These are phyloP conservation scores for Crithidia brevicula DNA, from an alignment of 208 protist genomes.

Conservation along the genomic window DNA sequence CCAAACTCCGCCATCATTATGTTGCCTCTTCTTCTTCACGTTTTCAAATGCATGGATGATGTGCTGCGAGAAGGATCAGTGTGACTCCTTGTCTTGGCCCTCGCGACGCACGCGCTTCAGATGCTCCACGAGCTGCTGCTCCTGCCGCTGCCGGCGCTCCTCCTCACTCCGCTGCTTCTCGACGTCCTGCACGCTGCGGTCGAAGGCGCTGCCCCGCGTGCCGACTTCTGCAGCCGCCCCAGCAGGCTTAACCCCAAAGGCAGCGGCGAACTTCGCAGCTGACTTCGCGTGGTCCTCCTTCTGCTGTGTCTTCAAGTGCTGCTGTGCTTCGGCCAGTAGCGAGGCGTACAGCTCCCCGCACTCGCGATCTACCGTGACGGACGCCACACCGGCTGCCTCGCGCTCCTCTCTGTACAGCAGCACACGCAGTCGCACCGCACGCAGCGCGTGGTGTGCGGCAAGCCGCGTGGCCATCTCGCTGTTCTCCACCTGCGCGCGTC, in stretches of 20 bases:
- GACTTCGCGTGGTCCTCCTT: slow-evolving; percentile 56
- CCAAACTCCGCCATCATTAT: too few species aligned
- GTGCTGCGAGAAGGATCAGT: neutral
- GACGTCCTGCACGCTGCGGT: slow-evolving; percentile 56
- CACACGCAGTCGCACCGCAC: slow-evolving; percentile 61
- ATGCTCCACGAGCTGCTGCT: slow-evolving; percentile 73
- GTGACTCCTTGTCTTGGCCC: neutral
- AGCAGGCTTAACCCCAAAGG: slow-evolving; percentile 58
- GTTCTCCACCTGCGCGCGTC: slow-evolving; percentile 78
- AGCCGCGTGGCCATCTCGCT: slow-evolving; percentile 60
- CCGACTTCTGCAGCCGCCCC: neutral
- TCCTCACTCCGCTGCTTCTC: slow-evolving; percentile 46
- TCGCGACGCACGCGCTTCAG: slow-evolving; percentile 72
- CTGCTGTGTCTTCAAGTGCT: slow-evolving; percentile 32
- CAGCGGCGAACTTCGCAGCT: slow-evolving; percentile 73
- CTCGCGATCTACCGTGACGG: slow-evolving; percentile 62
- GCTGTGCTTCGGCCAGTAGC: slow-evolving; percentile 43
- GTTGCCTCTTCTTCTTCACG: too few species aligned
- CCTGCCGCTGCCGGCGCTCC: slow-evolving; percentile 45
- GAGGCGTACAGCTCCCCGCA: slow-evolving; percentile 59
- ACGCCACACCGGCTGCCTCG: slow-evolving; percentile 41
- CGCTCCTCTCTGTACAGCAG: slow-evolving; percentile 79
- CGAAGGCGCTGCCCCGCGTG: slow-evolving; percentile 46
- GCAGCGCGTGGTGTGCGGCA: slow-evolving; percentile 55
- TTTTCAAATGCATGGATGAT: slow-evolving; percentile 1